phyloP scores from a whole-genome alignment of 2,329 filamentous ascomycete genomes.

The Trematosphaeria pertusa region DNA sequence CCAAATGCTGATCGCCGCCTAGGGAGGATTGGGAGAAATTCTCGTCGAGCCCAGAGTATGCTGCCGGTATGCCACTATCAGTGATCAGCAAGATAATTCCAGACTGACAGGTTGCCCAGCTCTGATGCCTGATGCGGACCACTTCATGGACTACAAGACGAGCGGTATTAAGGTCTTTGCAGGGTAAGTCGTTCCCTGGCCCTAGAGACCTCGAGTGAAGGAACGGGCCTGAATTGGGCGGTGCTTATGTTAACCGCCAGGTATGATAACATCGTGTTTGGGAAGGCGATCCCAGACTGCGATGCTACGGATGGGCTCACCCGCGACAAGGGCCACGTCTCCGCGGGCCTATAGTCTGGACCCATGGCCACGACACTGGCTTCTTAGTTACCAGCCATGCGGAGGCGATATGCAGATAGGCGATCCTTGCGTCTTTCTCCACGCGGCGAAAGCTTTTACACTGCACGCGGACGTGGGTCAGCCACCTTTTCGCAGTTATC shows the following conservation, averaged over 20 bases:
- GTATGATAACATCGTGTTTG: slow-evolving; percentile 32
- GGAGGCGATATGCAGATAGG: no score
- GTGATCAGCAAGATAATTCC: no score
- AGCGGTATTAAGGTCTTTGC: slow-evolving; percentile 35
- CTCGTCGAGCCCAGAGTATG: slow-evolving; percentile 28
- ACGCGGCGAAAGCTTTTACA: no score
- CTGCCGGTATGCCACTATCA: slow-evolving; percentile 19
- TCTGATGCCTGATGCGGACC: slow-evolving; percentile 29
- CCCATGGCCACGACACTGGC: no score
- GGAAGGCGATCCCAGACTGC: slow-evolving; percentile 32
- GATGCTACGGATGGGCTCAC: slow-evolving; percentile 31
- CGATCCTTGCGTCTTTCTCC: no score
- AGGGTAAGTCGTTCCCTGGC: slow-evolving; percentile 19
- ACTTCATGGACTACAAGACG: slow-evolving; percentile 35
- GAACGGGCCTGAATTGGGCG: no score
- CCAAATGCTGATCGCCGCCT: not conserved
- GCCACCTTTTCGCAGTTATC: no score
- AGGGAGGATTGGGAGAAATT: slow-evolving; percentile 33
- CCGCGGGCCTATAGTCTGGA: not conserved
- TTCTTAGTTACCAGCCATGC: no score
- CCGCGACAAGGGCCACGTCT: slow-evolving; percentile 3
- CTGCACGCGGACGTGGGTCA: no score
- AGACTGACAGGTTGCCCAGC: slow-evolving; percentile 9
- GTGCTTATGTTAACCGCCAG: no score
- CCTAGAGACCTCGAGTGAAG: no score